Evolutionary conservation across 129 eudicot genomes (phyloP).

Genomic region (Artemisia argyi): DNA sequence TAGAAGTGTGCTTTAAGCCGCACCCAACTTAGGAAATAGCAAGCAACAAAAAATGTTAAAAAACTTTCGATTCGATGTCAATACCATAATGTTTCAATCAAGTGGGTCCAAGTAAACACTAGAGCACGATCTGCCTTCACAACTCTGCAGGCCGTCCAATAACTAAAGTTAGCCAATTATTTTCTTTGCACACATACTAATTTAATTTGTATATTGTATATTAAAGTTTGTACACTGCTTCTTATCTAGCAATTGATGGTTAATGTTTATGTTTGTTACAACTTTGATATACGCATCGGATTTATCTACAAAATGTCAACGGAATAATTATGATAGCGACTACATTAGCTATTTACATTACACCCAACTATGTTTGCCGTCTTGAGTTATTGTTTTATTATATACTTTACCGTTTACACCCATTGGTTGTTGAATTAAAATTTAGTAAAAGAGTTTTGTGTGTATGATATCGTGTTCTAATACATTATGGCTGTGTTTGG

Average conservation of each 20-base stretch:
- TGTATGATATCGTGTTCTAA: too few relatives aligned
- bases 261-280: constrained; percentile 15
- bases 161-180: background rate
- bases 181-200: background rate
- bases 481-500: too few relatives aligned
- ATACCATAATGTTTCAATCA: background rate
- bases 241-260: background rate
- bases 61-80: too few relatives aligned
- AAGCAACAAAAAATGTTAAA: too few relatives aligned
- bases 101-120: background rate
- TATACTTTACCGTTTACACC: too few relatives aligned
- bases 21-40: too few relatives aligned
- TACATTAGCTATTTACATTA: constrained; percentile 6
- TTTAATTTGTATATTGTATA: background rate
- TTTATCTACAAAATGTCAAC: constrained; percentile 29
- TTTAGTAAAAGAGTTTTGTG: too few relatives aligned
- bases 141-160: constrained; percentile 14
- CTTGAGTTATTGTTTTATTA: background rate
- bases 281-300: constrained; percentile 12
- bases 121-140: constrained; percentile 16
- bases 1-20: too few relatives aligned
- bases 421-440: too few relatives aligned
- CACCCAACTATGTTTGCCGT: constrained; percentile 13
- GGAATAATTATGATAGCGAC: constrained; percentile 5
- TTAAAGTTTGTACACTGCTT: background rate